A percentile compares a stretch with the other conserved stretches of the same genome.
Conservation (phyloP, 768 basidiomycete genomes). For the Trametes punicea region DNA sequence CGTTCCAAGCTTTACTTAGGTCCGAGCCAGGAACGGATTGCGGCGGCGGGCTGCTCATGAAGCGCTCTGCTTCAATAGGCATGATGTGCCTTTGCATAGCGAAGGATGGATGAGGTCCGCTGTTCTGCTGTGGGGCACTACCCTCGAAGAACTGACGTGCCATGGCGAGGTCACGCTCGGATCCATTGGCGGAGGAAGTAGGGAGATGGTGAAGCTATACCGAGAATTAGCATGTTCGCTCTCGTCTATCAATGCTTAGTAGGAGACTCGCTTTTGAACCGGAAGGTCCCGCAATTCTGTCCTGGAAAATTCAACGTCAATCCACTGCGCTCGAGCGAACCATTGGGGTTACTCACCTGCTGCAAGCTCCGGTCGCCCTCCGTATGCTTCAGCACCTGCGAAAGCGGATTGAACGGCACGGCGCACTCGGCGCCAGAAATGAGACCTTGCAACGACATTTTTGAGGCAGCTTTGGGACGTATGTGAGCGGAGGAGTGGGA, state of each 20-base stretch:
- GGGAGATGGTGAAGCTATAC: slow-evolving; percentile 77
- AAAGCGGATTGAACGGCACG: slow-evolving; percentile 77
- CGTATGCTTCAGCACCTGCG: slow-evolving; percentile 86
- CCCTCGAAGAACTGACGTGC: slow-evolving; percentile 79
- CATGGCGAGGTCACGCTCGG: slow-evolving; percentile 65
- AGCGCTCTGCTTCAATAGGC: slow-evolving; percentile 31
- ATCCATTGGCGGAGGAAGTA: slow-evolving; percentile 47
- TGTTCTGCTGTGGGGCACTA: slow-evolving; percentile 32
- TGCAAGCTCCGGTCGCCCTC: slow-evolving; percentile 87
- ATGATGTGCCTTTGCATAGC: slow-evolving; percentile 31
- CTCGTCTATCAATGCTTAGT: too few relatives aligned
- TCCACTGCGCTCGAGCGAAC: background rate
- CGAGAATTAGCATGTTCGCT: too few relatives aligned
- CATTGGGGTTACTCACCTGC: slow-evolving; percentile 48
- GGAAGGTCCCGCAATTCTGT: slow-evolving; percentile 71
- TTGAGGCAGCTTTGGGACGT: background rate
- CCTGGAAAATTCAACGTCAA: slow-evolving; percentile 40
- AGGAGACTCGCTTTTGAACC: slow-evolving; percentile 61
- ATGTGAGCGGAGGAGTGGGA: background rate
- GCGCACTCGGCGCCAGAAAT: slow-evolving; percentile 91
- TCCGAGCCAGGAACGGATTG: slow-evolving; percentile 32
- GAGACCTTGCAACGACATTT: slow-evolving; percentile 74
- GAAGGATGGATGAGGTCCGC: slow-evolving; percentile 35
- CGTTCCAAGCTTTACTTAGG: slow-evolving; percentile 31
- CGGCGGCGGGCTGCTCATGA: slow-evolving; percentile 21